phyloP scores from a whole-genome alignment of 75 land plant species.

The Selaginella moellendorffii region DNA sequence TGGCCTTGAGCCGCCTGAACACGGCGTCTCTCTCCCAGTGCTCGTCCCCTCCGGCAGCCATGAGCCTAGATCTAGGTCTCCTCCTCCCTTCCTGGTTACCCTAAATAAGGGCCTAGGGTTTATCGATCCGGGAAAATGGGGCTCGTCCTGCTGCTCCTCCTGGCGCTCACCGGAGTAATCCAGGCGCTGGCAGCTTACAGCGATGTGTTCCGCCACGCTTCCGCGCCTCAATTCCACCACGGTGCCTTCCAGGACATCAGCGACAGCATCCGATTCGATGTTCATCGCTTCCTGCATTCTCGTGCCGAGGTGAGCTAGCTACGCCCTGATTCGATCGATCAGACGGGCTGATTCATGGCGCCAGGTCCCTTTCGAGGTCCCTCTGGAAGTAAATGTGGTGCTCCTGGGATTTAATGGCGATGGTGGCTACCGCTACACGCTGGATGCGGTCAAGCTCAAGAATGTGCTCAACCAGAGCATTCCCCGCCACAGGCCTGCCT shows the following conservation, averaged over 20 bases:
- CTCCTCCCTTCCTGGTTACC: too few relatives aligned
- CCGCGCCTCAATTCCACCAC: conserved; percentile 96
- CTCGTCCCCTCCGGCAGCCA: conserved; percentile 17
- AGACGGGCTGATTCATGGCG: neutral
- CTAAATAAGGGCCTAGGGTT: too few relatives aligned
- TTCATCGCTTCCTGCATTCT: conserved; percentile 76
- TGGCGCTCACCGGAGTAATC: neutral
- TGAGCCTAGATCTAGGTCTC: neutral
- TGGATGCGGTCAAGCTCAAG: conserved; percentile 54
- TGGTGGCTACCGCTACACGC: conserved; percentile 58
- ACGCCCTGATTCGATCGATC: neutral
- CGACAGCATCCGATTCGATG: conserved; percentile 42
- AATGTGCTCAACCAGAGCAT: conserved; percentile 49
- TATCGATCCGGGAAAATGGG: too few relatives aligned
- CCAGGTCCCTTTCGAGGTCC: conserved; percentile 91
- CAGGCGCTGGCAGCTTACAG: conserved; percentile 8
- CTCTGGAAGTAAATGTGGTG: conserved; percentile 82
- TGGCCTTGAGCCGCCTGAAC: conserved; percentile 63
- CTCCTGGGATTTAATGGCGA: conserved; percentile 78
- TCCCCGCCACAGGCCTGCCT: conserved; percentile 72
- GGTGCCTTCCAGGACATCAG: conserved; percentile 72
- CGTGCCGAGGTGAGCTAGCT: conserved; percentile 78
- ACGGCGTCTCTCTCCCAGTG: conserved; percentile 41
- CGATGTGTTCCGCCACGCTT: conserved; percentile 70
- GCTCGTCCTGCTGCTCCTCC: neutral